Evolutionary conservation across 2,329 filamentous ascomycete genomes (phyloP).

Genomic region (Aureobasidium pullulans): DNA sequence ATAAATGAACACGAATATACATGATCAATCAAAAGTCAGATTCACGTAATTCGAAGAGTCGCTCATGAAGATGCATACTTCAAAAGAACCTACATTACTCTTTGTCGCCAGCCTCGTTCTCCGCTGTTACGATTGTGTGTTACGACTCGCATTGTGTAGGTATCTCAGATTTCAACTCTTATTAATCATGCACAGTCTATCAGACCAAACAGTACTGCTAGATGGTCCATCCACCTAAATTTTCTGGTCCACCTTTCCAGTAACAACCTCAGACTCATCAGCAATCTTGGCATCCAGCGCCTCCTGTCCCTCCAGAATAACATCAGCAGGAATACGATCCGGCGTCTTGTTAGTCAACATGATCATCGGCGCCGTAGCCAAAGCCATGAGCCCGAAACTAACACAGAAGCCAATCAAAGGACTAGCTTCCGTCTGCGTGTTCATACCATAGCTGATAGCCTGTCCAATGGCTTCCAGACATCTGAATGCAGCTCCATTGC

Average conservation of each 20-base stretch:
- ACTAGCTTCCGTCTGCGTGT: slow-evolving; percentile 1
- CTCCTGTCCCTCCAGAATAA: slow-evolving; percentile 17
- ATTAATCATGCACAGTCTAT: background rate
- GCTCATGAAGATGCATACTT: no score
- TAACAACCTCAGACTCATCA: background rate
- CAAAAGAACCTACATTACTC: no score
- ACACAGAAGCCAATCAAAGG: slow-evolving; percentile 20
- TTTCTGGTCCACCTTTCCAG: slow-evolving; percentile 2
- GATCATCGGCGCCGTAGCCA: slow-evolving; percentile 27
- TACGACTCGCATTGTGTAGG: no score
- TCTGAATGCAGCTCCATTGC: slow-evolving; percentile 7
- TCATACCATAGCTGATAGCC: slow-evolving; percentile 12
- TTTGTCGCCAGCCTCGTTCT: no score
- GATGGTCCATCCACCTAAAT: background rate
- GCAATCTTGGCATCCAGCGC: slow-evolving; percentile 4
- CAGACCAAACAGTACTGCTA: background rate
- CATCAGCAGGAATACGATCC: slow-evolving; percentile 23
- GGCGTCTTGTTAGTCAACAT: slow-evolving; percentile 26
- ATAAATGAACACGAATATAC: background rate
- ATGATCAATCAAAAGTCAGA: background rate
- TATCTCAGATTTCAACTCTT: no score
- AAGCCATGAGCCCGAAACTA: slow-evolving; percentile 27
- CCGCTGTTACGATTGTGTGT: no score
- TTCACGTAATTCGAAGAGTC: no score
- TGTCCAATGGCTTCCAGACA: slow-evolving; percentile 12